Percentiles rank a stretch among this genome's conserved stretches.
Conservation (phyloP, 345 rosid genomes). For the Corchorus olitorius region DNA sequence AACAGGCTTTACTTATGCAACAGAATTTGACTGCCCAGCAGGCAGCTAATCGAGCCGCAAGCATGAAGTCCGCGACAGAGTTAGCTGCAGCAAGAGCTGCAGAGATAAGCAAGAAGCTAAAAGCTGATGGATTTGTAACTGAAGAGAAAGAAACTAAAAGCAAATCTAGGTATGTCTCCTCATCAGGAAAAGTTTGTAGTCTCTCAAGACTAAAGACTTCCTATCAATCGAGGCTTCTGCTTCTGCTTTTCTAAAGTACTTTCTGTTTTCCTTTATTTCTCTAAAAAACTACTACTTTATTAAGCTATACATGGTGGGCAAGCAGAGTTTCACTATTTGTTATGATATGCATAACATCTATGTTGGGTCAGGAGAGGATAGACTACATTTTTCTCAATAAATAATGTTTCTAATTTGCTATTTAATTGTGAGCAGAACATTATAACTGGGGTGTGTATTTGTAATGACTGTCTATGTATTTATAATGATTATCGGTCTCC, state of each 20-base stretch:
- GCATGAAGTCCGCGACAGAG: slow-evolving; percentile 98
- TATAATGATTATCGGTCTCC: background rate
- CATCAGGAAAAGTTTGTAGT: background rate
- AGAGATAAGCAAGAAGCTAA: slow-evolving; percentile 87
- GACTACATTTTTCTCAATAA: background rate
- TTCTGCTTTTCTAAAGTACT: too few species aligned
- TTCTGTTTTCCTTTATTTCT: too few species aligned
- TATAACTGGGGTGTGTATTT: background rate
- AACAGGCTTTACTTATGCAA: slow-evolving; percentile 96
- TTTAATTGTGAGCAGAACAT: background rate
- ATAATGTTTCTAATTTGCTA: background rate
- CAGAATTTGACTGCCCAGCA: slow-evolving; percentile 95
- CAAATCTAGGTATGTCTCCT: slow-evolving; percentile 58
- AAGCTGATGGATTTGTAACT: slow-evolving; percentile 69
- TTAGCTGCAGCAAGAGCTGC: slow-evolving; percentile 98
- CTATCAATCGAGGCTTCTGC: too few species aligned
- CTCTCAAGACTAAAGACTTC: too few species aligned
- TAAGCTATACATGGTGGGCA: background rate
- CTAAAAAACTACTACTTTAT: background rate
- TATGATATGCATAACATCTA: background rate
- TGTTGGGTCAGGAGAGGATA: background rate
- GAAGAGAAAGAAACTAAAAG: slow-evolving; percentile 61
- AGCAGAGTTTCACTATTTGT: background rate
- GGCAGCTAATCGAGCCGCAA: slow-evolving; percentile 93
- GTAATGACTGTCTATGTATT: background rate